A percentile compares a stretch with the other conserved stretches of the same genome.
phyloP scores from a whole-genome alignment of 2,329 filamentous ascomycete genomes.

The Aureobasidium leucospermi region DNA sequence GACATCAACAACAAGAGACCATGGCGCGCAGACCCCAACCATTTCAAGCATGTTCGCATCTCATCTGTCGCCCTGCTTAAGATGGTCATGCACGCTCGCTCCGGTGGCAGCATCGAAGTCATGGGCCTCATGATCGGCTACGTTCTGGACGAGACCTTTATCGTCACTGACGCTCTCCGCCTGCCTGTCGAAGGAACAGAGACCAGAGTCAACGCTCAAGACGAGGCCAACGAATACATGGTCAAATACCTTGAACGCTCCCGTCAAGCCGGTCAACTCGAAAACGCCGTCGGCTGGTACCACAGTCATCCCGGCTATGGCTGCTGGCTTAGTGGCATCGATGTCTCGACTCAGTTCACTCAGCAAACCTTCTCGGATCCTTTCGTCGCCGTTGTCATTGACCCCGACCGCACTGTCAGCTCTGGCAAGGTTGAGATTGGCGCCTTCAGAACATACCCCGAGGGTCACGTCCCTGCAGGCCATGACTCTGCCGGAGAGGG shows the following conservation, averaged over 20 bases:
- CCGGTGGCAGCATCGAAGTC: slow-evolving; percentile 82
- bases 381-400: slow-evolving; percentile 91
- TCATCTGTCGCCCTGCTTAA: slow-evolving; percentile 90
- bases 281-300: slow-evolving; percentile 97
- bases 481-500: slow-evolving; percentile 35
- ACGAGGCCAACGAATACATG: slow-evolving; percentile 96
- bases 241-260: slow-evolving; percentile 73
- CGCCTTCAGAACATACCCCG: slow-evolving; percentile 85
- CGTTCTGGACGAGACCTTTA: slow-evolving; percentile 73
- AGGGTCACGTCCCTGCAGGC: slow-evolving; percentile 55
- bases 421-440: slow-evolving; percentile 96
- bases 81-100: slow-evolving; percentile 99
- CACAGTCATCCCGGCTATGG: slow-evolving; percentile 96
- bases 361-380: slow-evolving; percentile 85
- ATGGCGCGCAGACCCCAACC: slow-evolving; percentile 70
- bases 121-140: slow-evolving; percentile 99
- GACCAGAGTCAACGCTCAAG: slow-evolving; percentile 91
- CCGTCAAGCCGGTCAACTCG: slow-evolving; percentile 67
- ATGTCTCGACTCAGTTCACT: slow-evolving; percentile 78
- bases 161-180: slow-evolving; percentile 90
- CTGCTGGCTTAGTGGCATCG: slow-evolving; percentile 95
- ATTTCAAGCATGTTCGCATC: slow-evolving; percentile 92
- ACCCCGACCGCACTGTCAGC: slow-evolving; percentile 90
- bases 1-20: slow-evolving; percentile 57
- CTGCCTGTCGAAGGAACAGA: slow-evolving; percentile 97